Evolutionary conservation across 2,329 filamentous ascomycete species (phyloP).

Genomic region (Shiraia bambusicola): DNA sequence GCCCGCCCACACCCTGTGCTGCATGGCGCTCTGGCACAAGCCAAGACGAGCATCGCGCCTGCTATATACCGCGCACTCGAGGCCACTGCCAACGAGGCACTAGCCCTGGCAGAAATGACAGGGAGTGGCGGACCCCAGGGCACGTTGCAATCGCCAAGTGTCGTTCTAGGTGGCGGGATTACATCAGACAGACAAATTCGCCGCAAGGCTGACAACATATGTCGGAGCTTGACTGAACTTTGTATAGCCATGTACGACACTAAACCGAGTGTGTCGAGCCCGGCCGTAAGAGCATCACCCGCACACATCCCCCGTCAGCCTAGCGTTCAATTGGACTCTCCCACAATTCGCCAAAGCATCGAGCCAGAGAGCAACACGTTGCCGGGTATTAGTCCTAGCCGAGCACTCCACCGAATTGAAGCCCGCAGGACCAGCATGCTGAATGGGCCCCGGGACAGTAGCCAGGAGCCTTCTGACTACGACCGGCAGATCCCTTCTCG

Average conservation of each 20-base stretch:
- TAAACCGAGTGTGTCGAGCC: conserved; percentile 33
- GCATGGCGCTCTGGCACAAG: conserved; percentile 77
- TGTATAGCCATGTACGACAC: conserved; percentile 70
- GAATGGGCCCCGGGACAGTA: conserved; percentile 29
- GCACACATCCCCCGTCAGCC: conserved; percentile 32
- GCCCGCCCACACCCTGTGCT: conserved; percentile 74
- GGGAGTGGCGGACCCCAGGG: conserved; percentile 67
- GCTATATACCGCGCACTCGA: conserved; percentile 80
- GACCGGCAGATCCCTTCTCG: conserved; percentile 30
- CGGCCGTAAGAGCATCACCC: conserved; percentile 30
- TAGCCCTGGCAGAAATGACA: conserved; percentile 76
- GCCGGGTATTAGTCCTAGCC: conserved; percentile 36
- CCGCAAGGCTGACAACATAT: conserved; percentile 89
- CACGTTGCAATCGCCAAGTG: conserved; percentile 63
- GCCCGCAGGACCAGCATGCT: conserved; percentile 45
- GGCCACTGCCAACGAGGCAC: conserved; percentile 75
- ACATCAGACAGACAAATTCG: conserved; percentile 80
- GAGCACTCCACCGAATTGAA: conserved; percentile 48
- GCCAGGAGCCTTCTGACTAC: conserved; percentile 27
- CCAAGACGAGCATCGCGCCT: conserved; percentile 66
- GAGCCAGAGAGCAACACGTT: conserved; percentile 39
- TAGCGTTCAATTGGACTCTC: conserved; percentile 41
- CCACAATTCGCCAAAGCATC: conserved; percentile 34
- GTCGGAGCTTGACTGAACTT: conserved; percentile 87
- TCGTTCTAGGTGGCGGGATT: conserved; percentile 60